A percentile compares a stretch with the other conserved stretches of the same genome.
Evolutionary conservation across 2,329 filamentous ascomycete genomes (phyloP).

Genomic region (Tolypocladium nubicola): DNA sequence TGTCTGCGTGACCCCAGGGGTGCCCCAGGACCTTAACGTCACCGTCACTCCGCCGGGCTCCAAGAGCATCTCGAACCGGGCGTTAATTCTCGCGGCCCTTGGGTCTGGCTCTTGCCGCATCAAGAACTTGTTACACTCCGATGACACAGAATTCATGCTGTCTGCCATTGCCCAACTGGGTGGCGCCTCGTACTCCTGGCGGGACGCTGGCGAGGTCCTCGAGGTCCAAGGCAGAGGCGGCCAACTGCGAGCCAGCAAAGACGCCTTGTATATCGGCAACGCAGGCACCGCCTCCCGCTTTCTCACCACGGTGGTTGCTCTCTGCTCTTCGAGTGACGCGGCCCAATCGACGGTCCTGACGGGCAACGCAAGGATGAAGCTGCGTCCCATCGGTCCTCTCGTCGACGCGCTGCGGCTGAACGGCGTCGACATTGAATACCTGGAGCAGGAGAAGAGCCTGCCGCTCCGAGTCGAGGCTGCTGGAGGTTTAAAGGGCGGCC

Average conservation of each 20-base stretch:
- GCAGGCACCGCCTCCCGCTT: slow-evolving; percentile 94
- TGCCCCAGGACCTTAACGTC: slow-evolving; percentile 54
- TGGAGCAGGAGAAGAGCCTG: slow-evolving; percentile 74
- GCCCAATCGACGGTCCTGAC: slow-evolving; percentile 66
- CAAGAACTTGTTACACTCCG: slow-evolving; percentile 87
- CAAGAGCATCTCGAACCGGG: slow-evolving; percentile 95
- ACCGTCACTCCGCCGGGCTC: slow-evolving; percentile 85
- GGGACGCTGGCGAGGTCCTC: slow-evolving; percentile 84
- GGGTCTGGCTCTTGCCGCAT: slow-evolving; percentile 78
- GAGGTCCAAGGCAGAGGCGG: slow-evolving; percentile 89
- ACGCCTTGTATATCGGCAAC: slow-evolving; percentile 86
- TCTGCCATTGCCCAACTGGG: slow-evolving; percentile 78
- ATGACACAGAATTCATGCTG: slow-evolving; percentile 96
- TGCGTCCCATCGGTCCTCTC: slow-evolving; percentile 83
- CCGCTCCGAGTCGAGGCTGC: slow-evolving; percentile 76
- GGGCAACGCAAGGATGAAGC: slow-evolving; percentile 93
- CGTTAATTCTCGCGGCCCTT: slow-evolving; percentile 85
- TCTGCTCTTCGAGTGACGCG: slow-evolving; percentile 58
- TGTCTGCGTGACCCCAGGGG: slow-evolving; percentile 61
- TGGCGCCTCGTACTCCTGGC: slow-evolving; percentile 85
- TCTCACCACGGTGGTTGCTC: slow-evolving; percentile 79
- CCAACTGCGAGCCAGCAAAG: slow-evolving; percentile 61
- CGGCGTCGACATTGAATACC: slow-evolving; percentile 76
- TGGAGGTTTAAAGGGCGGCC: slow-evolving; percentile 72
- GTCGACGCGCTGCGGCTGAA: slow-evolving; percentile 84